Base-by-base conservation (phyloP, 2,329 filamentous ascomycete species). In the Colletotrichum phormii region DNA sequence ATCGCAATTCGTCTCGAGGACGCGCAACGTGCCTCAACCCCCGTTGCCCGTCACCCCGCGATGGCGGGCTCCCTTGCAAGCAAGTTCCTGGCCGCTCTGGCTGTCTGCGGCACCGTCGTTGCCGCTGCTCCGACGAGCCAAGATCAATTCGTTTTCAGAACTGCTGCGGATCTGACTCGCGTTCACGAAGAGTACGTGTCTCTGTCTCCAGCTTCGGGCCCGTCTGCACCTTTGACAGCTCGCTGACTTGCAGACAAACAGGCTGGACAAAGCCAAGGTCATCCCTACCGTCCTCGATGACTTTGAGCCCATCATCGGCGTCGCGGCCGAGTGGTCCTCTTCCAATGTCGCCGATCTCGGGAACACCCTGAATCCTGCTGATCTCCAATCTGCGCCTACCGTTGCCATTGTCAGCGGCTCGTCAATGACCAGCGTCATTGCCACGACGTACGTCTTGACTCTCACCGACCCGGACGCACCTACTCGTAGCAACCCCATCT, bases 401-500 rank as follows among this genome's bases (percentile, higher is more conserved):
- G 66, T 70, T 12, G 49, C 63, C n/a, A 73, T 75, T 29, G 59
- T 60, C 24, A 64, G 42, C 33, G 65, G 51, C n/a, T 64, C 72
- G 5, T 60, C 26, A 42, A 61, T 75, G 18, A 77, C 75, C 33
- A 74, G 74, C 22, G 46, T 63, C 37, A 74, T 71, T 22, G 69
- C 75, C 58, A 57, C 78, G 63, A 78, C 77, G 13, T 82, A 82
- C 66, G 76, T 78, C 6, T 72, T 84, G 60, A 76, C 80, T 5
- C 75, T 86, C 6, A 85, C 82, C 4, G 85, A 86, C 75, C 84
- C 85, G 0, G 84, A 86, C 65, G 84, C 84, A 1, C 83, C 83
- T 0, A 84, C 83, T 0, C 80, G 83, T 4, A 77, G 83, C 53
- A 76, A 86, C 67, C 84, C 84, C 3, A 81, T 83, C 68, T 85